These are phyloP conservation scores for Rubia tinctorum DNA, from an alignment of 305 asterid species.

Conservation along the genomic window DNA sequence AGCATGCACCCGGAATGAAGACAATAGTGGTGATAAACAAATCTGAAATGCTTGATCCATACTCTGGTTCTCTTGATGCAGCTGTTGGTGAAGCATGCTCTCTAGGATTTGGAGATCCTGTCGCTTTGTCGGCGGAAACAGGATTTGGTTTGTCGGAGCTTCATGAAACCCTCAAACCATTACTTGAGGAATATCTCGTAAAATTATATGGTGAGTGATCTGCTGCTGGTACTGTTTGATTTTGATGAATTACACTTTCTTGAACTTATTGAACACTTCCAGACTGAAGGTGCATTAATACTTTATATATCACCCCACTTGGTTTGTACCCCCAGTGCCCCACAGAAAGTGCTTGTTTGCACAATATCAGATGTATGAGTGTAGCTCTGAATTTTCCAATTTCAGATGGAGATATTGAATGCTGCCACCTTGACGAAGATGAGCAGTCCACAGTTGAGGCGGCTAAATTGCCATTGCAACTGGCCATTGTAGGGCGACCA, in stretches of 20 bases:
- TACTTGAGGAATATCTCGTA: slow-evolving; percentile 63
- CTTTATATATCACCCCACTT: background rate
- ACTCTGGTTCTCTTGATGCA: slow-evolving; percentile 72
- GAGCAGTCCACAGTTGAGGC: slow-evolving; percentile 43
- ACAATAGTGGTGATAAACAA: slow-evolving; percentile 84
- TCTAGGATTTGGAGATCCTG: slow-evolving; percentile 92
- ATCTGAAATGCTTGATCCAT: slow-evolving; percentile 85
- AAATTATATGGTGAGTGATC: slow-evolving; percentile 40
- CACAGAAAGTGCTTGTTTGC: no score
- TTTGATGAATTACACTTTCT: slow-evolving; percentile 15
- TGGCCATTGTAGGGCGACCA: slow-evolving; percentile 22
- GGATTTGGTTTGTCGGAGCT: slow-evolving; percentile 83
- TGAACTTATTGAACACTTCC: background rate
- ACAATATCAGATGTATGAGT: slow-evolving; percentile 3
- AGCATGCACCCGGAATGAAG: slow-evolving; percentile 74
- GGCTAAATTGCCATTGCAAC: slow-evolving; percentile 79
- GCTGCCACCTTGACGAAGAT: slow-evolving; percentile 30
- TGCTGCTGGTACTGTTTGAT: slow-evolving; percentile 6
- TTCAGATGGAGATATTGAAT: slow-evolving; percentile 39
- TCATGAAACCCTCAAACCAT: slow-evolving; percentile 61
- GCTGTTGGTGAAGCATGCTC: slow-evolving; percentile 83
- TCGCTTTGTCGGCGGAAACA: slow-evolving; percentile 93
- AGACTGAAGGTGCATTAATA: slow-evolving; percentile 1
- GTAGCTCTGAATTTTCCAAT: slow-evolving; percentile 20
- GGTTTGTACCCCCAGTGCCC: background rate